Percentiles rank a stretch among this genome's conserved stretches.
Conservation (phyloP, 2,329 filamentous ascomycete genomes). For the Stachybotrys elegans region DNA sequence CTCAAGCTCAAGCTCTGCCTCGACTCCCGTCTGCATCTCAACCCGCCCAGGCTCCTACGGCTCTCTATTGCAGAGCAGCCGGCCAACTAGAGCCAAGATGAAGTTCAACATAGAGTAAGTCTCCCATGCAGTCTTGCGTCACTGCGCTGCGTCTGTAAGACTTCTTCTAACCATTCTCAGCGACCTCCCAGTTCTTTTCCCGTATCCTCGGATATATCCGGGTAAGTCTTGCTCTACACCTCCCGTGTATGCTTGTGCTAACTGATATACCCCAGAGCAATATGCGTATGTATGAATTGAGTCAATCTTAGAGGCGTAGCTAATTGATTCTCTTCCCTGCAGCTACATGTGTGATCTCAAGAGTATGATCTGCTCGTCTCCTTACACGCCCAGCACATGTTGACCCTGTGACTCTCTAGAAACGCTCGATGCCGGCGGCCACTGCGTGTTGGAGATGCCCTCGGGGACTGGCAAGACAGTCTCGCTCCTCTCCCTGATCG, state of each 20-base stretch:
- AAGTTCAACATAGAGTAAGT: constrained; percentile 48
- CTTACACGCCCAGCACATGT: no score
- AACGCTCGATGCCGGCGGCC: constrained; percentile 88
- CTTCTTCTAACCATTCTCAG: no score
- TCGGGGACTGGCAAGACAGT: constrained; percentile 98
- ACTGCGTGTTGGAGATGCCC: constrained; percentile 98
- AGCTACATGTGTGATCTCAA: constrained; percentile 56
- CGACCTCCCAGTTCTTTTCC: constrained; percentile 52
- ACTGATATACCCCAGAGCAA: constrained; percentile 36
- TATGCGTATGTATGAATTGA: constrained; percentile 36
- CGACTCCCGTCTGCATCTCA: not conserved
- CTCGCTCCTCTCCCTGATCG: constrained; percentile 87
- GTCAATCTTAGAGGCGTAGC: not conserved
- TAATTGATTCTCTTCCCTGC: constrained; percentile 4
- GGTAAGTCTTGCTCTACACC: constrained; percentile 28
- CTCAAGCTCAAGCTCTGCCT: constrained; percentile 1
- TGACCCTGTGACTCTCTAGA: constrained; percentile 25
- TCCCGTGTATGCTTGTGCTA: constrained; percentile 8
- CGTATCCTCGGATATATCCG: constrained; percentile 55
- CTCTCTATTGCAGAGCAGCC: not conserved
- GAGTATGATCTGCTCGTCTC: constrained; percentile 29
- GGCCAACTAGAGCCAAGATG: constrained; percentile 27
- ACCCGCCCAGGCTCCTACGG: not conserved
- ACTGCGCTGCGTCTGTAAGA: not conserved
- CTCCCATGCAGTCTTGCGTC: not conserved